Evolutionary conservation across 768 basidiomycete genomes (phyloP).

Genomic region (Amanita jacksonii): DNA sequence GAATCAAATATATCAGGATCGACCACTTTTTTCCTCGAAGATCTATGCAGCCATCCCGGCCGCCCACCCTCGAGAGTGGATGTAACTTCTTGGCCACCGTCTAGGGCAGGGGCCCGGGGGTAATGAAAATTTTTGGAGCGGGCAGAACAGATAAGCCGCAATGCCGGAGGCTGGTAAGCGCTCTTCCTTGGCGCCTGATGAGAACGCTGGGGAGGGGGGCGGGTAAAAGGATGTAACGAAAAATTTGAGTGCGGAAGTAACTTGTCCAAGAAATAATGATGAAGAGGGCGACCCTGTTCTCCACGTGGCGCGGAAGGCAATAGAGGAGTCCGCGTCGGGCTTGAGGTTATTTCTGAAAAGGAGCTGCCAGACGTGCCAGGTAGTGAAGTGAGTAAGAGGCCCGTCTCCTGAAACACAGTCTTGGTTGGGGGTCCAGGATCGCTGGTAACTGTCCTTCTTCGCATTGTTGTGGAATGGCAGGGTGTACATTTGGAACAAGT

Average conservation of each 20-base stretch:
- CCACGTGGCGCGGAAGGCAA: constrained; percentile 64
- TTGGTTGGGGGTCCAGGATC: constrained; percentile 58
- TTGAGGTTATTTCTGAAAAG: constrained; percentile 38
- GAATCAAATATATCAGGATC: not conserved
- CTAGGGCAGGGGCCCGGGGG: constrained; percentile 22
- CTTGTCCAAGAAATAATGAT: too few relatives aligned
- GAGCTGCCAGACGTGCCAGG: constrained; percentile 34
- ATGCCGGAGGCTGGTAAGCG: constrained; percentile 51
- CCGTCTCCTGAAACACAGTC: constrained; percentile 76
- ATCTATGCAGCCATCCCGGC: constrained; percentile 51
- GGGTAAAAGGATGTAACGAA: constrained; percentile 58
- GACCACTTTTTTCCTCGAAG: constrained; percentile 25
- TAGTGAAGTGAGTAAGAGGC: constrained; percentile 48
- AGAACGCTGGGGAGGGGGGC: constrained; percentile 37
- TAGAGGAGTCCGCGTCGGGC: constrained; percentile 35
- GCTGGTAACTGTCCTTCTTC: constrained; percentile 45
- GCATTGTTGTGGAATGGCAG: constrained; percentile 53
- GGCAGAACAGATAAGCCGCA: not conserved
- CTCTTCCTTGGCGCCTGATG: constrained; percentile 45
- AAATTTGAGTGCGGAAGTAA: constrained; percentile 65
- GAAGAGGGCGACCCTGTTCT: constrained; percentile 57
- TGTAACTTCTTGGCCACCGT: constrained; percentile 63
- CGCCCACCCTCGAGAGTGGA: constrained; percentile 52
- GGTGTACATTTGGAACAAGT: too few relatives aligned
- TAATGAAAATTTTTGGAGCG: not conserved